Percentiles rank a stretch among this genome's conserved stretches.
Evolutionary conservation across 2,329 filamentous ascomycete species (phyloP).

Genomic region (Aspergillus viridinutans): DNA sequence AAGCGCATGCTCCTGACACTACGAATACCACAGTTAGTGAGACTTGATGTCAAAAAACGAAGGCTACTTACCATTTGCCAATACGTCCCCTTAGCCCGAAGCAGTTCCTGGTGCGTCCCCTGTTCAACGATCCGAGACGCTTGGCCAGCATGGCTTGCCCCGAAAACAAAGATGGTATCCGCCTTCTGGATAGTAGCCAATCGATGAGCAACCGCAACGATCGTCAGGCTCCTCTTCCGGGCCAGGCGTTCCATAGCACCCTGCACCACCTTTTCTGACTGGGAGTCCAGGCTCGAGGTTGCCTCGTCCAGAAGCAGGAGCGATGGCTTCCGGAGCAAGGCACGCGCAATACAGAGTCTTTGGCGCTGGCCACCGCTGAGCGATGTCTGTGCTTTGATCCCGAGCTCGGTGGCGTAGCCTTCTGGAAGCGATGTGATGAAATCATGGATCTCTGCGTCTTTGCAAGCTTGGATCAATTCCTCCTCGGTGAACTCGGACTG

Average conservation of each 20-base stretch:
- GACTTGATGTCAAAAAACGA: not conserved
- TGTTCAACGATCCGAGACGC: constrained; percentile 52
- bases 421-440: constrained; percentile 52
- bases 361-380: constrained; percentile 56
- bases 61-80: constrained; percentile 48
- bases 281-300: constrained; percentile 58
- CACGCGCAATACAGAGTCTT: constrained; percentile 53
- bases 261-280: constrained; percentile 65
- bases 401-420: constrained; percentile 48
- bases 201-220: constrained; percentile 73
- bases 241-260: constrained; percentile 61
- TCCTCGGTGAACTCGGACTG: constrained; percentile 28
- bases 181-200: constrained; percentile 74
- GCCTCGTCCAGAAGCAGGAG: constrained; percentile 58
- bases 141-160: constrained; percentile 46
- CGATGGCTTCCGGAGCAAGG: constrained; percentile 49
- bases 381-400: constrained; percentile 45
- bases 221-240: constrained; percentile 55
- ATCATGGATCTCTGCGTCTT: constrained; percentile 50
- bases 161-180: constrained; percentile 75
- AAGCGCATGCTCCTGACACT: not conserved
- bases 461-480: constrained; percentile 44
- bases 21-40: not conserved
- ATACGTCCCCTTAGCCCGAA: constrained; percentile 48
- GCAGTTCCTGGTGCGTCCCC: constrained; percentile 57